phyloP scores from a whole-genome alignment of 306 rosid species.

The Pueraria montana region DNA sequence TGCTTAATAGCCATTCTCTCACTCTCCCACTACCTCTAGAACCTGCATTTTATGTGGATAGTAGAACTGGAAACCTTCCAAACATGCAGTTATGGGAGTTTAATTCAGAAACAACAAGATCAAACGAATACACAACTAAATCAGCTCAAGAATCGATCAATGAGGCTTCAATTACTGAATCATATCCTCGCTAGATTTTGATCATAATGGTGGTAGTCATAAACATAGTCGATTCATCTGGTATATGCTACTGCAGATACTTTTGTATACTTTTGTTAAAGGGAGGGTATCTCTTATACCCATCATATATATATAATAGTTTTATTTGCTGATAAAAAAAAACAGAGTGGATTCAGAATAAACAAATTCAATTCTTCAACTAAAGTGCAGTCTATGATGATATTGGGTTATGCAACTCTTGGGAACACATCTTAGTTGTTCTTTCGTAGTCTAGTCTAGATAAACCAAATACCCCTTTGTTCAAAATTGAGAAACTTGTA shows the following conservation, averaged over 20 bases:
- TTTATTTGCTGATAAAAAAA: no score
- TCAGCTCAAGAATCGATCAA: conserved; percentile 3
- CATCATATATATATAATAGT: no score
- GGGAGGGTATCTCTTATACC: no score
- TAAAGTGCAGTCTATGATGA: background rate
- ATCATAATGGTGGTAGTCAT: background rate
- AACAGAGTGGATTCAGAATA: no score
- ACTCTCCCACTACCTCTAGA: conserved; percentile 44
- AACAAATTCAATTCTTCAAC: background rate
- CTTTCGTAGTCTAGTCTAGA: background rate
- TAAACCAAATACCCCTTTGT: background rate
- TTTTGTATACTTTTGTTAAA: no score
- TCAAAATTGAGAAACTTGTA: background rate
- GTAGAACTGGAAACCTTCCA: background rate
- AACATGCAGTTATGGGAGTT: background rate
- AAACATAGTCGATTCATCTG: background rate
- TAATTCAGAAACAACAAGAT: background rate
- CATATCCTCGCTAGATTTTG: conserved; percentile 49
- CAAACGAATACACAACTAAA: background rate
- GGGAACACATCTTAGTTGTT: background rate
- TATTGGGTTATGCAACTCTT: no score
- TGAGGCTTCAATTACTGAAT: conserved; percentile 45
- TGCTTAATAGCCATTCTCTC: conserved; percentile 50
- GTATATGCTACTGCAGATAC: no score
- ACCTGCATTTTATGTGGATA: conserved; percentile 55